Base-by-base conservation (phyloP, 208 protist species). In the Acanthamoeba polyphaga region DNA sequence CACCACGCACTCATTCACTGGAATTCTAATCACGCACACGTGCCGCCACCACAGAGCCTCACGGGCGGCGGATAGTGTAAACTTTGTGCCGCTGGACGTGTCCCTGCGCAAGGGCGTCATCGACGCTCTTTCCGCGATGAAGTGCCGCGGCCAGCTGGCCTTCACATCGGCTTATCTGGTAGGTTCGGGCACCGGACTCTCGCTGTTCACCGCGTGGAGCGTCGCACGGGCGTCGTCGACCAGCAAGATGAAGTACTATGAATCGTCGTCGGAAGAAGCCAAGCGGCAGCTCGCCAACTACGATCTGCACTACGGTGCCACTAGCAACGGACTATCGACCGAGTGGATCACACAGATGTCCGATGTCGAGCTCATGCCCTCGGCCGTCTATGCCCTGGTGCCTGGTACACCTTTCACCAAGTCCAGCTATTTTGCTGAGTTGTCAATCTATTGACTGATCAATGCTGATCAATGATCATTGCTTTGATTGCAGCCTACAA, bases 241-340 rank as follows among this genome's bases (percentile, higher is more conserved):
- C 34, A 55, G 24, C 74, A 84, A 84, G 43, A 84, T 84, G 43
- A 84, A 84, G 74, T 84, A 84, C 74, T 84, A 29, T 13, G 38
- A 22, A 22, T 55, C 74, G 43, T 84, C 74, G 5, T 84, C 74
- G 9, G 24, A n/a, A 0, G 38, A 53, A 3, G 74, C 74, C 34
- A 84, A 84, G 43, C 22, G 24, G 10, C 43, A 53, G 43, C 38
- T 84, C 19, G 19, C 43, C 24, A 84, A 84, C 38, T 29, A 43
- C 6, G 80, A 88, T 24, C 29, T 66, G 19, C 29, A 88, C 51
- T 88, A 49, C 51, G 80, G 80, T 0, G 53, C 27, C 29, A 38
- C 49, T 1, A 64, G n/a, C 51, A 27, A 88, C 29, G 80, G 53
- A 9, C n/a, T 64, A n/a, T 49, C 80, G 19, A 49, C 15, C 46